Percentiles rank a stretch among this genome's conserved stretches.
Evolutionary conservation across 495 filamentous ascomycete species (phyloP).

Genomic region (Neurospora pannonica): DNA sequence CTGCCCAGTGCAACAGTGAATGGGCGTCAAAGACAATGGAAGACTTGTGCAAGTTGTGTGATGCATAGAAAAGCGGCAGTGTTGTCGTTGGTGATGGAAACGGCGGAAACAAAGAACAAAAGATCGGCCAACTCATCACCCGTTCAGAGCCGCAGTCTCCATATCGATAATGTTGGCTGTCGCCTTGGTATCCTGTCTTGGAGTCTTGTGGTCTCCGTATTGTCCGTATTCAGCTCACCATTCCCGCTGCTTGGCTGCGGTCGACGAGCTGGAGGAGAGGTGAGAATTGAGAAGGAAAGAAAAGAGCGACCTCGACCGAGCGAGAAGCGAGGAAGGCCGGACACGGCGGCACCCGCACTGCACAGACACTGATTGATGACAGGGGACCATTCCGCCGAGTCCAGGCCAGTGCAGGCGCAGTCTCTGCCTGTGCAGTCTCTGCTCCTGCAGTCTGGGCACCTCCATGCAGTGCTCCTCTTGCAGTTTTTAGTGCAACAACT

Average conservation of each 20-base stretch:
- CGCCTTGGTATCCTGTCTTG: background rate
- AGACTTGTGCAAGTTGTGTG: background rate
- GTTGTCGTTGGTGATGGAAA: background rate
- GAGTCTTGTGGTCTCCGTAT: background rate
- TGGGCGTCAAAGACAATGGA: background rate
- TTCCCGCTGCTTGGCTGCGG: background rate
- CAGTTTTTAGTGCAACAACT: background rate
- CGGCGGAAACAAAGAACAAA: background rate
- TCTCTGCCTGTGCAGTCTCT: background rate
- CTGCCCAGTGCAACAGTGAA: background rate
- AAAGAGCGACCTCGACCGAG: background rate
- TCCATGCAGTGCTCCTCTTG: background rate
- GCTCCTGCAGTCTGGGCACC: background rate
- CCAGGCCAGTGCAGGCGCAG: background rate
- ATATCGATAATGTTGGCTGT: background rate
- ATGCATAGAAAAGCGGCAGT: background rate
- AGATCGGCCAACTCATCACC: background rate
- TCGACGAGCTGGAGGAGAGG: background rate
- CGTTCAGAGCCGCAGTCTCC: background rate
- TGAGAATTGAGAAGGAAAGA: background rate
- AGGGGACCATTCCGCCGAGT: background rate
- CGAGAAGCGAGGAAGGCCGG: background rate
- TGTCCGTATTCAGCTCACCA: background rate
- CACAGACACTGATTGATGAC: background rate
- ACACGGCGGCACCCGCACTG: background rate